A percentile compares a stretch with the other conserved stretches of the same genome.
phyloP scores from a whole-genome alignment of 805 yeast species.

The Candida ponderosae region DNA sequence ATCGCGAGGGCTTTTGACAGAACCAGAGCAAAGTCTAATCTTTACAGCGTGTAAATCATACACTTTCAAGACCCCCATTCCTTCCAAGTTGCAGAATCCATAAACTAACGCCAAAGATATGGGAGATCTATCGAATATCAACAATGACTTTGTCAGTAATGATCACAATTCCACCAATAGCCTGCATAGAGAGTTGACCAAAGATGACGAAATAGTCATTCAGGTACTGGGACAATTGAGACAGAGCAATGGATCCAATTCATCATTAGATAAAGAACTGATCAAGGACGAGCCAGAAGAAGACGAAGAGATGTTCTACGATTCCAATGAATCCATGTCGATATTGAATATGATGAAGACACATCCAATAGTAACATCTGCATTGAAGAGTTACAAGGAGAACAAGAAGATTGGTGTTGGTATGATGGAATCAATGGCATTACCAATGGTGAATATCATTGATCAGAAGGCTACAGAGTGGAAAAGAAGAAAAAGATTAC shows the following conservation, averaged over 20 bases:
- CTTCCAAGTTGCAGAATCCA: too few relatives aligned
- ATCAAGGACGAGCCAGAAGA: conserved; percentile 69
- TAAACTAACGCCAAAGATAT: conserved; percentile 32
- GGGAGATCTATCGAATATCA: conserved; percentile 73
- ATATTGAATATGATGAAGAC: neutral
- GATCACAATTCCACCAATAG: too few relatives aligned
- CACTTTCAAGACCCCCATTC: too few relatives aligned
- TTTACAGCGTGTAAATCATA: too few relatives aligned
- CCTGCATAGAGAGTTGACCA: neutral
- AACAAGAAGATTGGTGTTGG: conserved; percentile 54
- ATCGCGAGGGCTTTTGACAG: too few relatives aligned
- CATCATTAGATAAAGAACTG: conserved; percentile 56
- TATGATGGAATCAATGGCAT: conserved; percentile 46
- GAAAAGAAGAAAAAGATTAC: conserved; percentile 31
- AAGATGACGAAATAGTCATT: neutral
- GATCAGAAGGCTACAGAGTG: conserved; percentile 26
- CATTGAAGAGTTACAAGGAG: conserved; percentile 49
- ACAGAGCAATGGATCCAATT: neutral
- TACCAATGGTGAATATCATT: conserved; percentile 43
- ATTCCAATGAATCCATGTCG: neutral
- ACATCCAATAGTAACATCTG: conserved; percentile 6
- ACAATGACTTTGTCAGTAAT: conserved; percentile 78
- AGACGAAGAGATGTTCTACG: conserved; percentile 40
- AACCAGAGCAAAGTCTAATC: too few relatives aligned
- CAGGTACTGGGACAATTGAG: neutral